These are phyloP conservation scores for Galerina sulciceps DNA, from an alignment of 768 basidiomycete genomes.

Conservation along the genomic window DNA sequence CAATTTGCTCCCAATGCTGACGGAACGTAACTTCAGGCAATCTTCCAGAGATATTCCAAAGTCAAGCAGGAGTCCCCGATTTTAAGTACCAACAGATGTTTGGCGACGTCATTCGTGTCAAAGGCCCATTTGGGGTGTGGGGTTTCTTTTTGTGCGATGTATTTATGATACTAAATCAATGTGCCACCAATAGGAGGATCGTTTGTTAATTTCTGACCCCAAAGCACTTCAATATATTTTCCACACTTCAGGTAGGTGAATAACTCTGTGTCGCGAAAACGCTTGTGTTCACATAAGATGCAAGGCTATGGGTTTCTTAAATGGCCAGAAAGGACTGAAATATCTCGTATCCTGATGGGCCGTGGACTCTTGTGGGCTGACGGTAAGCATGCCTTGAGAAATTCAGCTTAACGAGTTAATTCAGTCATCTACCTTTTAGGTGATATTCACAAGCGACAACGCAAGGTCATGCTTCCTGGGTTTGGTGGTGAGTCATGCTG, in stretches of 20 bases:
- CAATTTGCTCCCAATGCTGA: background rate
- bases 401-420: background rate
- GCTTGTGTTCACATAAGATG: constrained; percentile 2
- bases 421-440: constrained; percentile 19
- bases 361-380: constrained; percentile 60
- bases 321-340: constrained; percentile 52
- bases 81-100: constrained; percentile 55
- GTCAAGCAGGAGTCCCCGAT: constrained; percentile 53
- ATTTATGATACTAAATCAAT: background rate
- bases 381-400: constrained; percentile 32
- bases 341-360: constrained; percentile 54
- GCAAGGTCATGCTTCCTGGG: constrained; percentile 58
- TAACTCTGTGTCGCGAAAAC: background rate
- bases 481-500: constrained; percentile 46
- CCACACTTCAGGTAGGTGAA: constrained; percentile 49
- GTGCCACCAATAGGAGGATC: constrained; percentile 45
- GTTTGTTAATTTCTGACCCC: constrained; percentile 57
- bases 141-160: background rate
- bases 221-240: constrained; percentile 63
- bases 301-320: constrained; percentile 59
- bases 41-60: constrained; percentile 52
- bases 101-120: constrained; percentile 55
- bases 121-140: constrained; percentile 53
- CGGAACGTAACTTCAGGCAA: constrained; percentile 40
- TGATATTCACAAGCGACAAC: constrained; percentile 56